Base-by-base conservation (phyloP, 768 basidiomycete genomes). In the Suillus clintonianus region DNA sequence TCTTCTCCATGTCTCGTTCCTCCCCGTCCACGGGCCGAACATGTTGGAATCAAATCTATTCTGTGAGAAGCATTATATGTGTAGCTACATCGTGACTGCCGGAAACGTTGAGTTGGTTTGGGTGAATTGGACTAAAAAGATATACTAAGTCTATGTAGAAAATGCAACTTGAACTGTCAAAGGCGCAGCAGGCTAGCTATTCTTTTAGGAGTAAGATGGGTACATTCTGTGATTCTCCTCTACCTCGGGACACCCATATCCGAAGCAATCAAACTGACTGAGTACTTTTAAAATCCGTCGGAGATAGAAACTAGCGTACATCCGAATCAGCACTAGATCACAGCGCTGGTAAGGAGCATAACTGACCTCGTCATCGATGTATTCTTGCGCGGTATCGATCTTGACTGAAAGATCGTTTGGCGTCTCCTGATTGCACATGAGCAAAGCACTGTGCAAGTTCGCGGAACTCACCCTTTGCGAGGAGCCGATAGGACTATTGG, bases 381-480 rank as follows among this genome's bases (percentile, higher is more conserved):
- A 79, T 62, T 87, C 86, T 27, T 85, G 80, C 43, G 80, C 85
- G 6, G 87, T 88, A 70, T 88, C 84, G 60, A 89, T 85, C 76
- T 85, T 85, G 74, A 89, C 87, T 47, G 86, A 84, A 67, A 88
- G 84, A 65, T 83, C 83, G 58, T 82, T 80, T 47, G 80, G 80
- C 67, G 53, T 7, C 7, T 43, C 64, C 73, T 69, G 34, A 60
- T 36, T 9, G 4, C 17, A 43, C 3, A 66, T 22, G 53, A 50
- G 1, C 34, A 30, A 27, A 10, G 8, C 13, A 5, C 36, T 15
- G 17, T 8, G 3, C 7, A 7, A 61, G 39, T 13, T 22, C 19
- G 19, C 8, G 9, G 19, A 14, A 54, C 57, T 15, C 62, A 70
- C 74, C 59, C 47, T 67, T 24, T 66, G 58, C 11, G 63, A 3